These are phyloP conservation scores for Colletotrichum coccodes DNA, from an alignment of 2,329 filamentous ascomycete genomes.

Conservation along the genomic window DNA sequence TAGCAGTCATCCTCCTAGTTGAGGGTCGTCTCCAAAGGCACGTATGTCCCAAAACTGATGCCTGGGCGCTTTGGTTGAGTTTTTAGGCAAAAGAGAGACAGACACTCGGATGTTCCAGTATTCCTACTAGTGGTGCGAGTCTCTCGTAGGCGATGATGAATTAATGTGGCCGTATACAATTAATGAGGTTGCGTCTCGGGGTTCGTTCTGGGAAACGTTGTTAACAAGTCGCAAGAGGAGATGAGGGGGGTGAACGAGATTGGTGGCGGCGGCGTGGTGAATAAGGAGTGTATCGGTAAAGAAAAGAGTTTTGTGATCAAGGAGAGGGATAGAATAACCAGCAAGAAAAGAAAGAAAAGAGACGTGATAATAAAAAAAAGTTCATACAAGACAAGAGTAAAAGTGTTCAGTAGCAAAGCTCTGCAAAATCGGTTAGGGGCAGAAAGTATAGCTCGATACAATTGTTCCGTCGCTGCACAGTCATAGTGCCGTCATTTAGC, in stretches of 20 bases:
- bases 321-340: constrained; percentile 23
- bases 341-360: constrained; percentile 28
- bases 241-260: background rate
- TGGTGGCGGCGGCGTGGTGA: background rate
- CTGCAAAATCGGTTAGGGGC: constrained; percentile 22
- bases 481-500: background rate
- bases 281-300: background rate
- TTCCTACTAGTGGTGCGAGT: background rate
- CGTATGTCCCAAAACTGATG: background rate
- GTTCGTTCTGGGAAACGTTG: background rate
- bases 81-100: background rate
- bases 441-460: constrained; percentile 28
- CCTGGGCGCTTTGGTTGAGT: background rate
- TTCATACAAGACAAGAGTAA: constrained; percentile 22
- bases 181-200: background rate
- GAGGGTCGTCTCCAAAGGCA: background rate
- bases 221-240: background rate
- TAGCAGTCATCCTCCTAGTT: background rate
- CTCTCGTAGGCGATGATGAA: background rate
- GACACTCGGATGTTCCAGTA: background rate
- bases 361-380: no score
- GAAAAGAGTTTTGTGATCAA: constrained; percentile 15
- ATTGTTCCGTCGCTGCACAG: constrained; percentile 9
- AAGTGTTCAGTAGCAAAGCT: constrained; percentile 21
- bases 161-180: no score